Evolutionary conservation across 441 rosid genomes (phyloP).

Genomic region (Macaranga tanarius): DNA sequence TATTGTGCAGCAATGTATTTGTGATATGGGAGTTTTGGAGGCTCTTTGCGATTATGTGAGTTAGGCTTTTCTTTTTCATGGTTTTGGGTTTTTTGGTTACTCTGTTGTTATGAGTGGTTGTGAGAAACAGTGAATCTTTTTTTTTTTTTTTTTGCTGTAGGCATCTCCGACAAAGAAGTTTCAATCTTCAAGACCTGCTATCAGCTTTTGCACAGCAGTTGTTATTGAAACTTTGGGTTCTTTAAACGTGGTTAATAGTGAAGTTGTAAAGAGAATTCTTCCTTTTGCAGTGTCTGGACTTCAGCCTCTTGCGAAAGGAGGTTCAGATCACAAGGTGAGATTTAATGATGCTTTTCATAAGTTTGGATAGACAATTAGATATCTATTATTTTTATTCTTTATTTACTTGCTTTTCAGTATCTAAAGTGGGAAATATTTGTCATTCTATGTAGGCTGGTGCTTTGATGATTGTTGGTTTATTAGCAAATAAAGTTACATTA

Average conservation of each 20-base stretch:
- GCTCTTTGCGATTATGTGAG: slow-evolving; percentile 84
- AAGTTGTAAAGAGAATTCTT: slow-evolving; percentile 71
- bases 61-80: slow-evolving; percentile 9
- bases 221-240: slow-evolving; percentile 76
- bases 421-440: slow-evolving; percentile 17
- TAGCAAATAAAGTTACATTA: slow-evolving; percentile 69
- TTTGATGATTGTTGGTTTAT: slow-evolving; percentile 77
- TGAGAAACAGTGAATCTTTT: slow-evolving; percentile 4
- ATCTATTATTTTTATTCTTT: background rate
- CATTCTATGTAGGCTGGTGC: slow-evolving; percentile 73
- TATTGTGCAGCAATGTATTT: slow-evolving; percentile 85
- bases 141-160: slow-evolving; percentile 55
- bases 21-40: slow-evolving; percentile 86
- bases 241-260: slow-evolving; percentile 55
- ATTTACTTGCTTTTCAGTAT: background rate
- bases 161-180: slow-evolving; percentile 74
- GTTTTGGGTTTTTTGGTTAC: slow-evolving; percentile 11
- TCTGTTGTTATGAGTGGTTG: slow-evolving; percentile 15
- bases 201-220: slow-evolving; percentile 86
- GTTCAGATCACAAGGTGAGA: slow-evolving; percentile 82
- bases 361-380: background rate
- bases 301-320: slow-evolving; percentile 54
- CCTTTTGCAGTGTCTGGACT: slow-evolving; percentile 84
- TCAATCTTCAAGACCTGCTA: slow-evolving; percentile 59
- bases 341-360: slow-evolving; percentile 6